Base-by-base conservation (phyloP, 371 early-diverging fungal species). In the Apophysomyces ossiformis region DNA sequence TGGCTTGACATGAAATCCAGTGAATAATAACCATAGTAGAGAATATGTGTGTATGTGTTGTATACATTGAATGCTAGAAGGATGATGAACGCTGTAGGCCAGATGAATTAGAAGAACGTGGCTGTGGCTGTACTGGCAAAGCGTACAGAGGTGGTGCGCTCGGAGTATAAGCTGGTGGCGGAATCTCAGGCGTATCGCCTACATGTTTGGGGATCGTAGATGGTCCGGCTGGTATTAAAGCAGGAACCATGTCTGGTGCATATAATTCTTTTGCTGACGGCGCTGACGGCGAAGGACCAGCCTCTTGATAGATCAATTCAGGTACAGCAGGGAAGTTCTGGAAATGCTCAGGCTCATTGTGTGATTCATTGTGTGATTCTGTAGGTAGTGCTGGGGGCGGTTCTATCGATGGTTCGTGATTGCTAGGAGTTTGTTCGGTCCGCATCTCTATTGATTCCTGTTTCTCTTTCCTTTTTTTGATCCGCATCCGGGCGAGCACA, bases 91-190 rank as follows among this genome's bases (percentile, higher is more conserved):
- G 47, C 47, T 47, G 47, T 16, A 47, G n/a, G 7, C 47, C n/a
- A 7, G 47, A 7, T 47, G n/a, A 13, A 47, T 16, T 11, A 47
- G 7, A 9, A 13, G 7, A 16, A 1, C 47, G 47, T 47, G 7
- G 47, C 15, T 43, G 43, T 43, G 4, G 43, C 18, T 13, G 47
- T 16, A n/a, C 2, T 18, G 47, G 47, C 4, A 47, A 16, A 7
- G 18, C 47, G 16, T 47, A 47, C 47, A 47, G n/a, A 7, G 47
- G 47, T 47, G 47, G 47, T 47, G 47, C 47, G n/a, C 47, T 47
- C 18, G 47, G 47, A n/a, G 47, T 47, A 47, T 47, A 47, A 7
- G 47, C 47, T 15, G 47, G 47, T n/a, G 47, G 47, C 7, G 47
- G 47, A 7, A 47, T 47, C 7, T 47, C 47, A 16, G 47, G 47